Evolutionary conservation across 805 yeast genomes (phyloP), one percentile per base, ranked within the genome.

Genomic region (Metschnikowia lunata): DNA sequence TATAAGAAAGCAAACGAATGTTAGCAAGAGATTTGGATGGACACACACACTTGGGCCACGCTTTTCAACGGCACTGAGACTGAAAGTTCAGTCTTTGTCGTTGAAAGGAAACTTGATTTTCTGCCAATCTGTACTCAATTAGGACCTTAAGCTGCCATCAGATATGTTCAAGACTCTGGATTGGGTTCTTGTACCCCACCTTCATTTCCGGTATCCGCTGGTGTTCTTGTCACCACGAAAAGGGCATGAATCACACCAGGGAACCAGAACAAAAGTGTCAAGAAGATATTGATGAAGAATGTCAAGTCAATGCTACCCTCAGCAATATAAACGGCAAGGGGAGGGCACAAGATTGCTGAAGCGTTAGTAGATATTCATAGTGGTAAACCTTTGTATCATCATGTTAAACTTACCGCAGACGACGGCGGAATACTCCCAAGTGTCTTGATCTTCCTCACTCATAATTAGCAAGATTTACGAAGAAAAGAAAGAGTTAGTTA

Each of bases 191-290:
- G 39, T 14, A 31, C 35, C 8, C 10, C 38, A 15, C 36, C 36
- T 27, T 34, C 36, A 15, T 32, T 18, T 32, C 35, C 35, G 11
- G 35, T 39, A 14, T 39, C 36, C n/a, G 35, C 45, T 10, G 28
- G 10, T 7, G 36, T 30, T 7, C 13, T 32, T 37, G 28, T 28
- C 26, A 43, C 39, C 10, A 38, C 33, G 33, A 14, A 34, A 18
- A 43, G 35, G n/a, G 47, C 47, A 31, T 39, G 43, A 30, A 43
- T 15, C 15, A 39, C 43, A 18, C 47, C 47, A n/a, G 47, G 47
- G 28, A 43, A 26, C 47, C 47, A 43, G 30, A 43, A 39, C 23
- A 43, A 40, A 32, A 43, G 42, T 13, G 43, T 43, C 40, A 39
- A 43, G 30, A 43, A 39, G 33, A 43, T 38, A 23, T 34, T 38